phyloP scores from a whole-genome alignment of 768 basidiomycete species.

The Russula dissimulans region DNA sequence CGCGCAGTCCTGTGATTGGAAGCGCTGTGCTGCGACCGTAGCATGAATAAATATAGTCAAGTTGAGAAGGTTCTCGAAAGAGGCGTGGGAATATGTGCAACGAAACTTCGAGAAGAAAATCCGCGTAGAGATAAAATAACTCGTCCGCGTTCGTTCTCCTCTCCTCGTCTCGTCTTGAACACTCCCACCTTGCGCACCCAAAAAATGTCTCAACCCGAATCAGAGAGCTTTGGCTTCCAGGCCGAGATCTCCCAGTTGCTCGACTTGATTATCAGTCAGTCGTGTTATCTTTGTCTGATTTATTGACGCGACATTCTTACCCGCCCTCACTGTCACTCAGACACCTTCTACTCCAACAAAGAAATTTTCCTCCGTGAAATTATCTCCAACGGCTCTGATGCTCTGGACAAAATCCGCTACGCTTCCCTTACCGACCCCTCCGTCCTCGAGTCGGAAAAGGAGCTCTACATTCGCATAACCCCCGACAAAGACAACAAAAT shows the following conservation, averaged over 20 bases:
- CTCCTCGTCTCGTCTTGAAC: conserved; percentile 10
- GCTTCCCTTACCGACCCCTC: conserved; percentile 89
- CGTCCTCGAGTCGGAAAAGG: conserved; percentile 83
- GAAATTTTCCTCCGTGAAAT: conserved; percentile 99
- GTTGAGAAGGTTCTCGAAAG: conserved; percentile 26
- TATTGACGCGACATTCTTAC: not conserved
- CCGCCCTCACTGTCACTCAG: conserved; percentile 31
- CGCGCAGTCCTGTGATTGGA: conserved; percentile 30
- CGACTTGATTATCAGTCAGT: conserved; percentile 95
- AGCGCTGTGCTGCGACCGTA: conserved; percentile 7
- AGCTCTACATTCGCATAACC: conserved; percentile 87
- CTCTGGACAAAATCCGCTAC: conserved; percentile 98
- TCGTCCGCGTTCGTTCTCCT: conserved; percentile 10
- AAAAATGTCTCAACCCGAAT: conserved; percentile 44
- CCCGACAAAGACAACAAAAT: conserved; percentile 95
- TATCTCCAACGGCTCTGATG: conserved; percentile 96
- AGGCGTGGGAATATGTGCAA: conserved; percentile 20
- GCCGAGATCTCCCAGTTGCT: conserved; percentile 99
- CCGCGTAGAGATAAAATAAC: conserved; percentile 30
- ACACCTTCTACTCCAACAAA: conserved; percentile 99
- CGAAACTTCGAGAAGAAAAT: conserved; percentile 40
- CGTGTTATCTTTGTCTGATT: not conserved
- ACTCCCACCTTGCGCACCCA: conserved; percentile 15
- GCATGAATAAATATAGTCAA: not conserved
- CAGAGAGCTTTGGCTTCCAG: conserved; percentile 92